Evolutionary conservation across 495 filamentous ascomycete species (phyloP), one percentile per base, ranked within the genome.

Genomic region (Aspergillus sparsus): DNA sequence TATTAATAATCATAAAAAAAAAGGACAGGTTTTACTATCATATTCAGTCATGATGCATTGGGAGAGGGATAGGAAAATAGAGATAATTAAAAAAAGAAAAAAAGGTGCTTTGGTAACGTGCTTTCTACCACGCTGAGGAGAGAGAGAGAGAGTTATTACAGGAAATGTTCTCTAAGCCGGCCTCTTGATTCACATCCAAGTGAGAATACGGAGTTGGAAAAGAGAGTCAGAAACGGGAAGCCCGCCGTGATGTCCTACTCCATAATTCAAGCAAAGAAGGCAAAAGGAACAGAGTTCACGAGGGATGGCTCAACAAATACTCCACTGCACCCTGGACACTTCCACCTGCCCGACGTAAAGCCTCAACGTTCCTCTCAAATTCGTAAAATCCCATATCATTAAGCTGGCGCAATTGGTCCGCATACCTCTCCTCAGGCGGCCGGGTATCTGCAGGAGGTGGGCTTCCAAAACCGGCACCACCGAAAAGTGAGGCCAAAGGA

Each of bases 371-470:
- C 68, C 88, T 72, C 56, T 98, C 93, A 68, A 98, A 98, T 64
- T 99, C 94, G 69, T 85, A 96, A 72, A 99, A 98, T 5, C 95
- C 95, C 95, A 99, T 99, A 55, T 98, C 94, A 70, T 99, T 98
- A 62, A 99, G 76, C 70, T 97, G 93, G 49, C 91, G 81, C 49
- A 99, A 77, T 69, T 99, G 95, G 12, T 89, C 86, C 7, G 88
- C 92, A 62, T 96, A 99, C 62, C 90, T 80, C 69, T 97, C 95
- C 80, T 98, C 95, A 0, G 93, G 94, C 15, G 94, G 92, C 60
- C 93, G 82, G 67, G 81, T 93, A 71, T 98, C 95, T 6, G 78
- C 67, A 10, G 69, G 67, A n/a, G 75, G 71, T 33, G 75, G 73
- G 5, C 73, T 74, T 41, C 71, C 70, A 45, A 73, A 67, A 35